A percentile compares a stretch with the other conserved stretches of the same genome.
phyloP scores from a whole-genome alignment of 2,329 filamentous ascomycete genomes.

The Alternaria consortialis region DNA sequence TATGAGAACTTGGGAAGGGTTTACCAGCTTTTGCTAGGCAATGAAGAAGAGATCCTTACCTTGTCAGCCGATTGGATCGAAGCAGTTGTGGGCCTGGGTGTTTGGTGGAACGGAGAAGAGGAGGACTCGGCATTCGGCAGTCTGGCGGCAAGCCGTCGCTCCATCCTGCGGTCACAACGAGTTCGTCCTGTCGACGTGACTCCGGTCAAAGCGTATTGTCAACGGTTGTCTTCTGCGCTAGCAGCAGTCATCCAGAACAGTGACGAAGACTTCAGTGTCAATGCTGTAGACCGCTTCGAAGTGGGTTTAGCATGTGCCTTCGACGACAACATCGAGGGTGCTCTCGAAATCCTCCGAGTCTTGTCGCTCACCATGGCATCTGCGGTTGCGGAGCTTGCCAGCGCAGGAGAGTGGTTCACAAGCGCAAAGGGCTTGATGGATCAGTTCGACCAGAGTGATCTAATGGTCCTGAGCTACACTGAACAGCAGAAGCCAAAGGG shows the following conservation, averaged over 20 bases:
- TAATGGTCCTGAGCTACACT: constrained; percentile 78
- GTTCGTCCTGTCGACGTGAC: constrained; percentile 60
- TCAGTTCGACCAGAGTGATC: constrained; percentile 81
- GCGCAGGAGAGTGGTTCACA: constrained; percentile 83
- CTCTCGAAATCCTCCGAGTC: constrained; percentile 75
- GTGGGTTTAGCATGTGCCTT: constrained; percentile 83
- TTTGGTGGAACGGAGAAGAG: constrained; percentile 89
- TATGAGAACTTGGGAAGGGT: constrained; percentile 84
- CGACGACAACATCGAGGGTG: constrained; percentile 80
- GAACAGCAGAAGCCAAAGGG: constrained; percentile 39
- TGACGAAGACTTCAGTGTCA: constrained; percentile 74
- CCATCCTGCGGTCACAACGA: constrained; percentile 51
- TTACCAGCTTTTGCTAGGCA: constrained; percentile 82
- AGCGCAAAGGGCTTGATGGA: constrained; percentile 62
- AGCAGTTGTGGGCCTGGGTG: constrained; percentile 80
- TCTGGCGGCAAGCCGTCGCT: constrained; percentile 56
- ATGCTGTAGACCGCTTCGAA: constrained; percentile 78
- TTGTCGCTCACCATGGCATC: constrained; percentile 85
- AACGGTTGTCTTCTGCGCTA: constrained; percentile 76
- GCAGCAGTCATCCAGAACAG: constrained; percentile 70
- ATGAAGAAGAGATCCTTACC: constrained; percentile 76
- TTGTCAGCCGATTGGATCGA: constrained; percentile 92
- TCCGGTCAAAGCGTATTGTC: constrained; percentile 74
- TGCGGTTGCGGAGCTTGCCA: constrained; percentile 83
- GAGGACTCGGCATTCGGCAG: constrained; percentile 55